Conservation (phyloP, 2,329 filamentous ascomycete species). For the Westerdykella aurantiaca region DNA sequence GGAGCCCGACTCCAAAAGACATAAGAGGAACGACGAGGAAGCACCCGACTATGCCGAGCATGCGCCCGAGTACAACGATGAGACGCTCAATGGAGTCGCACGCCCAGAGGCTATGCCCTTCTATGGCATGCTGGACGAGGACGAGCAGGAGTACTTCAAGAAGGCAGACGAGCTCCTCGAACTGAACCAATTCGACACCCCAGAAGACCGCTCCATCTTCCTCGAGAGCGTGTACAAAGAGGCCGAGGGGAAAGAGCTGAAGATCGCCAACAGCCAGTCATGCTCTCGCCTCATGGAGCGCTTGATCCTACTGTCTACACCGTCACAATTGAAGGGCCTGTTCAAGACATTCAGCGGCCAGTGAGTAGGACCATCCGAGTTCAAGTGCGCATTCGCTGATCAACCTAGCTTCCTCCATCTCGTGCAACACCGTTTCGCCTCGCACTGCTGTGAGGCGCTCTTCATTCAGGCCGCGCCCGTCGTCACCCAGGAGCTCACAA, state of each 20-base stretch:
- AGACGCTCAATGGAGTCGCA: slow-evolving; percentile 26
- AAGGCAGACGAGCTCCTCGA: slow-evolving; percentile 85
- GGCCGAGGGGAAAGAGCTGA: slow-evolving; percentile 86
- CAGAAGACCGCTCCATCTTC: slow-evolving; percentile 53
- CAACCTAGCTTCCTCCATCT: slow-evolving; percentile 66
- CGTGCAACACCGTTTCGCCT: slow-evolving; percentile 91
- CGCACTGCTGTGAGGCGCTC: slow-evolving; percentile 92
- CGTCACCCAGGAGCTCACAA: slow-evolving; percentile 65
- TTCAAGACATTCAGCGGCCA: slow-evolving; percentile 82
- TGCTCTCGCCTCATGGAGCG: slow-evolving; percentile 91
- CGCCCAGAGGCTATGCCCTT: slow-evolving; percentile 61
- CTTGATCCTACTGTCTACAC: slow-evolving; percentile 73
- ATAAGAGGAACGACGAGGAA: slow-evolving; percentile 16
- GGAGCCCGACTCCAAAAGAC: slow-evolving; percentile 34
- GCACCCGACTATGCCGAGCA: slow-evolving; percentile 12
- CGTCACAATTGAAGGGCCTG: slow-evolving; percentile 74
- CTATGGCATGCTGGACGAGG: slow-evolving; percentile 85
- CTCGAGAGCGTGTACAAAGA: slow-evolving; percentile 80
- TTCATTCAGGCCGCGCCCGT: slow-evolving; percentile 77
- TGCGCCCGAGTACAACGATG: slow-evolving; percentile 12
- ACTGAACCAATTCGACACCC: slow-evolving; percentile 73
- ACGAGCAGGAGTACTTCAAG: slow-evolving; percentile 95
- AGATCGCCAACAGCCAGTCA: slow-evolving; percentile 91
- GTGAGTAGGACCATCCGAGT: slow-evolving; percentile 34
- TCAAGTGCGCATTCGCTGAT: slow-evolving; percentile 11